Percentiles rank a stretch among this genome's conserved stretches.
Conservation (phyloP, 371 early-diverging fungal species). For the Rhizopus microsporus region DNA sequence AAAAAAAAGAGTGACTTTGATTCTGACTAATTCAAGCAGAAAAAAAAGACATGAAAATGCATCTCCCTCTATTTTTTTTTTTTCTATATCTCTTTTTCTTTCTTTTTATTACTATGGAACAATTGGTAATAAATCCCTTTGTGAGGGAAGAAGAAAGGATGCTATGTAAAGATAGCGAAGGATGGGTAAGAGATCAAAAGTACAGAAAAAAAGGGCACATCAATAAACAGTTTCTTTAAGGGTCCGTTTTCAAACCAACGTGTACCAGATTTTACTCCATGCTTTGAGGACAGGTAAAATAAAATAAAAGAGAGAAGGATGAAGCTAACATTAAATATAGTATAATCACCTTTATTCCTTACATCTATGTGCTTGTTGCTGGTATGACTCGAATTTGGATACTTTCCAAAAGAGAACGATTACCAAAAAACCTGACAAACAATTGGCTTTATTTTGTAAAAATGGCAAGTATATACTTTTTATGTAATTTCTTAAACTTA, state of each 20-base stretch:
- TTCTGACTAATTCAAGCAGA: too few relatives aligned
- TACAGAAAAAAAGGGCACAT: background rate
- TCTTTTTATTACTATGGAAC: background rate
- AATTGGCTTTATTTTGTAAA: constrained; percentile 57
- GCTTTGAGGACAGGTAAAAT: constrained; percentile 70
- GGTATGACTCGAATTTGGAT: constrained; percentile 55
- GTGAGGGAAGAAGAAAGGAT: background rate
- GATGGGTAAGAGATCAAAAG: constrained; percentile 38
- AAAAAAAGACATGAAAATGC: too few relatives aligned
- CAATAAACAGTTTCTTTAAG: constrained; percentile 32
- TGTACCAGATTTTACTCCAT: constrained; percentile 71
- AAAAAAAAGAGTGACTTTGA: background rate
- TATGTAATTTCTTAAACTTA: background rate
- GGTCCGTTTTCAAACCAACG: constrained; percentile 66
- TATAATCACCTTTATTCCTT: constrained; percentile 47
- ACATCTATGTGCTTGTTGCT: constrained; percentile 45
- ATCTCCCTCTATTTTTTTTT: background rate
- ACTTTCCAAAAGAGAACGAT: constrained; percentile 35
- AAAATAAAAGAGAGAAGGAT: background rate
- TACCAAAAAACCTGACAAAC: constrained; percentile 41
- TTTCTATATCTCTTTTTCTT: background rate
- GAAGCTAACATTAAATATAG: constrained; percentile 18
- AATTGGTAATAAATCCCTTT: constrained; percentile 3
- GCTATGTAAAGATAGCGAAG: constrained; percentile 42
- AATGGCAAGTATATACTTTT: constrained; percentile 41